Conservation (phyloP, 139 green algal genomes). For the Mychonastes homosphaera region DNA sequence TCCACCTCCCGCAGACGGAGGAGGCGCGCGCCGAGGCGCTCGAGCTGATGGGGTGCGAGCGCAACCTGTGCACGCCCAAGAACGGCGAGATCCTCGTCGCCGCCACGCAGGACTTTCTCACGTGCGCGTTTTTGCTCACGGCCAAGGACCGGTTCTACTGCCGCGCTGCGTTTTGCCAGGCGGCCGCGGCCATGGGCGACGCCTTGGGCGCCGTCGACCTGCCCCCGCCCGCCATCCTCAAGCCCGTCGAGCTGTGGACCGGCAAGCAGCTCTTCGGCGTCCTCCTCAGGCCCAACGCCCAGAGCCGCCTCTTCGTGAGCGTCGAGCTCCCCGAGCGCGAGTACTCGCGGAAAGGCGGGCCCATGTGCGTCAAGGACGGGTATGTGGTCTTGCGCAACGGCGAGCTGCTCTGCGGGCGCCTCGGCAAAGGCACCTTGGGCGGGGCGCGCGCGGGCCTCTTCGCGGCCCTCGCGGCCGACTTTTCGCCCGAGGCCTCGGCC, state of each 20-base stretch:
- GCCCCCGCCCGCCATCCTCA: constrained; percentile 53
- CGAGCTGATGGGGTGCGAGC: constrained; percentile 79
- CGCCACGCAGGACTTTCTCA: constrained; percentile 96
- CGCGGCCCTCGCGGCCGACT: constrained; percentile 59
- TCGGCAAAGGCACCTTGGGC: constrained; percentile 91
- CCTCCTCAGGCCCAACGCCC: constrained; percentile 62
- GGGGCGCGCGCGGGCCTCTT: constrained; percentile 90
- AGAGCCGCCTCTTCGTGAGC: constrained; percentile 70
- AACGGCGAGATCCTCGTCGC: constrained; percentile 91
- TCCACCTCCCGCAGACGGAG: constrained; percentile 95
- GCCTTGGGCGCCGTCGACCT: constrained; percentile 37
- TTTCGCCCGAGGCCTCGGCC: constrained; percentile 34
- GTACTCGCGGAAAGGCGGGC: constrained; percentile 63
- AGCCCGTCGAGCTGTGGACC: constrained; percentile 91
- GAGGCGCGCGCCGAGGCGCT: constrained; percentile 87
- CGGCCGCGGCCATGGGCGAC: constrained; percentile 66
- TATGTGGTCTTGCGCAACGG: constrained; percentile 88
- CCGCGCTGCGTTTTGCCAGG: constrained; percentile 49
- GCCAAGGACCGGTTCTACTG: constrained; percentile 66
- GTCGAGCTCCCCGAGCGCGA: constrained; percentile 80
- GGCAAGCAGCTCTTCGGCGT: constrained; percentile 93
- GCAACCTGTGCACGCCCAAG: constrained; percentile 95
- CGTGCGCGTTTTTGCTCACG: constrained; percentile 84
- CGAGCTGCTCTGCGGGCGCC: constrained; percentile 75
- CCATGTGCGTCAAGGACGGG: constrained; percentile 80